Base-by-base conservation (phyloP, 176 grass and related monocot species). In the Lolium multiflorum region DNA sequence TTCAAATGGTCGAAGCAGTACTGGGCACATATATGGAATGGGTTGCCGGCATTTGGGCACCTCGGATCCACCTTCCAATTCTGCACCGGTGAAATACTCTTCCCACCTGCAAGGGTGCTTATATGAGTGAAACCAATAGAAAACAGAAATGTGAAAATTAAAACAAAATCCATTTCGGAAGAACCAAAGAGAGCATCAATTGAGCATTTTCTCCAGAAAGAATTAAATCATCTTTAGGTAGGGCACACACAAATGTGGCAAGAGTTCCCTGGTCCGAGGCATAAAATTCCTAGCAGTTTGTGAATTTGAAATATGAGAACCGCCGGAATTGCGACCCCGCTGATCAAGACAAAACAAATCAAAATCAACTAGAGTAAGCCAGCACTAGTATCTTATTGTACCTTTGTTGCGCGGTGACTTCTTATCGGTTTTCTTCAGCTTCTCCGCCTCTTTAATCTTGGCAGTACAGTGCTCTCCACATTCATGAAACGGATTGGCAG, bases 11-110 rank as follows among this genome's bases (percentile, higher is more conserved):
- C 77, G 10, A 76, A 89, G 73, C 97, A 99, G 78, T 94, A 88
- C 11, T 94, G 90, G 4, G 89, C 88, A 16, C 97, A 99, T 11
- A 91, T 78, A 84, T 99, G 97, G 58, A 86, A 99, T n/a, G 97
- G 97, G 71, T 99, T 99, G 82, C 88, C 76, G 0, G 92, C 84
- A 20, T 96, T 93, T 69, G 84, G 85, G 59, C 97, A 99, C 50
- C 88, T 92, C 2, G 89, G 92, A 79, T 94, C 92, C 2, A 94
- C 97, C 84, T 91, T 89, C 89, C 83, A 92, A 8, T 87, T 84
- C 50, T 8, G 47, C 47, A 74, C 39, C 14, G 74, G 15, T 1
- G 62, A 0, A 25, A 51, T 24, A 17, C 84, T 61, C 70, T 84
- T 91, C 4, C 62, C 85, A 0, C 49, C 86, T 91, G 77, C 18